Conservation (phyloP, 2,329 filamentous ascomycete species). For the Neonectria hederae region DNA sequence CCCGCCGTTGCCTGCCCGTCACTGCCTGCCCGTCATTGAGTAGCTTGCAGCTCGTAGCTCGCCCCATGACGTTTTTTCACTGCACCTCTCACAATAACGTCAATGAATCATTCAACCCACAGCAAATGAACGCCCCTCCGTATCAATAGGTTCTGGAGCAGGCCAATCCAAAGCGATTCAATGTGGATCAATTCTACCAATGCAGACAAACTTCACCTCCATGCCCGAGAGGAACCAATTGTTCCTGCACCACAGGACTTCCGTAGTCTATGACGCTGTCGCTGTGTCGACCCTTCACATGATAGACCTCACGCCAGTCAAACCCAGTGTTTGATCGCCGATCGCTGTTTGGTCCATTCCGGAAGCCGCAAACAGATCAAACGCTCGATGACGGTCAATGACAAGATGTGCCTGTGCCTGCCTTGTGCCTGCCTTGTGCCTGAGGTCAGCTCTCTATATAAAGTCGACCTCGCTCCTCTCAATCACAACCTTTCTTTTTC, state of each 20-base stretch:
- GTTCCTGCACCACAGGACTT: not conserved
- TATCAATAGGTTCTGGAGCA: not conserved
- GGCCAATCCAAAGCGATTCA: not conserved
- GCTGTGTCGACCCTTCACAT: not conserved
- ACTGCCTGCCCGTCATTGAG: no score
- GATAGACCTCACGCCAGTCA: not conserved
- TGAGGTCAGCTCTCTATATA: constrained; percentile 6
- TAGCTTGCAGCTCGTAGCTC: not conserved
- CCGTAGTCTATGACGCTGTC: constrained; percentile 3
- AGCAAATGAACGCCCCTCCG: not conserved
- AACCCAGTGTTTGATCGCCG: not conserved
- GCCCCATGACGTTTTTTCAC: not conserved
- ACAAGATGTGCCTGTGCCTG: not conserved
- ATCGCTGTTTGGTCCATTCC: not conserved
- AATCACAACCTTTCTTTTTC: not conserved
- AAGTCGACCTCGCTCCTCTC: not conserved
- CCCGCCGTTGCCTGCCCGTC: not conserved
- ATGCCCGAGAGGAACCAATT: not conserved
- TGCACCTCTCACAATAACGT: not conserved
- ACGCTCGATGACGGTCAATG: not conserved
- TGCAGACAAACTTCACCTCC: not conserved
- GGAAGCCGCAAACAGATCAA: not conserved
- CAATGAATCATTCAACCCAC: not conserved
- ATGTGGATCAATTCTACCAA: not conserved
- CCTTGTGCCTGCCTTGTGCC: not conserved